Evolutionary conservation across 2,329 filamentous ascomycete species (phyloP), one percentile per base, ranked within the genome.

Genomic region (Aspergillus versicolor): DNA sequence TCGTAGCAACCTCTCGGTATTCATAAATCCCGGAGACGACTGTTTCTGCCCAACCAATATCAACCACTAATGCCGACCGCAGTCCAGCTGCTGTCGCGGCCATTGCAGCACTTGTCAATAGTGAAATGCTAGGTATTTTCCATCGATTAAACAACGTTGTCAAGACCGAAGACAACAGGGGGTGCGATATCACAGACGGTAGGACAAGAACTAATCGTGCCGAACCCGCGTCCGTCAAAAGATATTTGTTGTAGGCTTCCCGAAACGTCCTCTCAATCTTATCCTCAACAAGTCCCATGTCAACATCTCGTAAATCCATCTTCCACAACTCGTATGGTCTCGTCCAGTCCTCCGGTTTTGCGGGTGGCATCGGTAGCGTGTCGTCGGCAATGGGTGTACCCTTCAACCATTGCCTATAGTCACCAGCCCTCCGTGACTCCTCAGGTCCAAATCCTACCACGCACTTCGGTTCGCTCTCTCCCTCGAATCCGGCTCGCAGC

Each of bases 1-100:
- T 84, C 53, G 85, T 85, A 15, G 82, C 80, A 1, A 96, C 85
- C 71, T 96, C 92, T 53, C 90, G 87, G 71, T 92, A 96, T 75
- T 99, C 94, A 69, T 92, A 97, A 6, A 97, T 82, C 5, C 88
- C 89, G 0, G 91, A 96, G 21, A 95, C 84, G 0, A 88, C 83
- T 0, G 92, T 96, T 73, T 97, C 94, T 42, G 87, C 83, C 94
- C 94, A 99, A 43, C 93, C 94, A 59, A 99, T 82, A 68, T 99
- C 92, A 38, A 99, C 81, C 0, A 97, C 85, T 42, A 99, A 74
- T 1, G 88, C 91, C n/a, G 90, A 91, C 13, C 94, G 86, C 41
- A 96, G 78, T 0, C 94, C 94, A 5, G 92, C 92, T 7, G 88
- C 89, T 3, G 92, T 84, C 6, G 88, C 81, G 2, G 86, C 81